phyloP scores from a whole-genome alignment of 2,329 filamentous ascomycete species.

The Venturiaceae sp. region DNA sequence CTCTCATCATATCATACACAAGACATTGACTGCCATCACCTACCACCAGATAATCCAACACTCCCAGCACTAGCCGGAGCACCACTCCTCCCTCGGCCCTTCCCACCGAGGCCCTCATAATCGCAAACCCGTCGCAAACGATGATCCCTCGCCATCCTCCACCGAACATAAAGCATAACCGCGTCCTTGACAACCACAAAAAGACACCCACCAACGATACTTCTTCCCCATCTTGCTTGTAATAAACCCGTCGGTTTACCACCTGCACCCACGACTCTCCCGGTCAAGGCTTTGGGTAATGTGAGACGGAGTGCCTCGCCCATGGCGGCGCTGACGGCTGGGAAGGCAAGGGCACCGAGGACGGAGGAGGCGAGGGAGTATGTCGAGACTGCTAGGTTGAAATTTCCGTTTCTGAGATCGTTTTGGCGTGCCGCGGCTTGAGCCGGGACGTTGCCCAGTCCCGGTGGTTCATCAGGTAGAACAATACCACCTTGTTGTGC shows the following conservation, averaged over 20 bases:
- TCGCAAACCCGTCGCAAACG: slow-evolving; percentile 34
- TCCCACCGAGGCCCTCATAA: slow-evolving; percentile 15
- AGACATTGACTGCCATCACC: neutral
- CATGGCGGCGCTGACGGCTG: slow-evolving; percentile 66
- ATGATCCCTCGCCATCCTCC: slow-evolving; percentile 40
- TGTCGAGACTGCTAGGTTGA: slow-evolving; percentile 43
- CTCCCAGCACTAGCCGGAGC: neutral
- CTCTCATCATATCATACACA: neutral
- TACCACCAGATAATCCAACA: neutral
- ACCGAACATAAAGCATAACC: slow-evolving; percentile 47
- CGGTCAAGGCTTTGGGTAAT: slow-evolving; percentile 60
- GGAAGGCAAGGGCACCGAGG: slow-evolving; percentile 67
- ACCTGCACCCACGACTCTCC: slow-evolving; percentile 19
- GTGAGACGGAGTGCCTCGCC: slow-evolving; percentile 63
- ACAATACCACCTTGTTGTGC: slow-evolving; percentile 6
- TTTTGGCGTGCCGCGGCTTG: slow-evolving; percentile 15
- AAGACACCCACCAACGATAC: slow-evolving; percentile 76
- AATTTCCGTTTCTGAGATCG: slow-evolving; percentile 22
- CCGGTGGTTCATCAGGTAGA: slow-evolving; percentile 6
- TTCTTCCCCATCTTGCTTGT: slow-evolving; percentile 80
- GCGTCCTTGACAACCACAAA: slow-evolving; percentile 76
- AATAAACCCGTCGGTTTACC: slow-evolving; percentile 54
- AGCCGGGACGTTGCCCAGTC: slow-evolving; percentile 16
- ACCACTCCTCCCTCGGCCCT: neutral
- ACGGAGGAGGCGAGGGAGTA: slow-evolving; percentile 49